Evolutionary conservation across 1,139 yeast species (phyloP).

Genomic region (Meyerozyma guilliermondii): DNA sequence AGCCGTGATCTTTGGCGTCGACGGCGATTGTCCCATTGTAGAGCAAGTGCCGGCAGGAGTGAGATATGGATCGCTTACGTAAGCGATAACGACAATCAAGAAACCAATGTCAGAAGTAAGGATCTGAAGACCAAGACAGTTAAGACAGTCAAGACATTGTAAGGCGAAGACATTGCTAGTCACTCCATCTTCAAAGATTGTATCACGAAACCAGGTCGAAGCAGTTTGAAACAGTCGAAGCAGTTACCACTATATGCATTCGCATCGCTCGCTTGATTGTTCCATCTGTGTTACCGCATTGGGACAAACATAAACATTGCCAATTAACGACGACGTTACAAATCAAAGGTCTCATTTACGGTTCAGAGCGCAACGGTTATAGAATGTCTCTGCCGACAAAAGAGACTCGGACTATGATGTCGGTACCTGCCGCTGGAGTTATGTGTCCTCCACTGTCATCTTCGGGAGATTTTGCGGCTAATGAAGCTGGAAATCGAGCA

Average conservation of each 20-base stretch:
- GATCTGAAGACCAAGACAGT: too few species aligned
- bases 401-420: neutral
- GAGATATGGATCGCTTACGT: too few species aligned
- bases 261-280: too few species aligned
- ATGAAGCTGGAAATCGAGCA: neutral
- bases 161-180: too few species aligned
- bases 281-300: neutral
- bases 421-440: neutral
- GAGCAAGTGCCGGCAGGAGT: too few species aligned
- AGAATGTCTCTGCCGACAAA: neutral
- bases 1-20: slow-evolving; percentile 59
- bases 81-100: too few species aligned
- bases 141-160: too few species aligned
- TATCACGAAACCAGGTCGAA: too few species aligned
- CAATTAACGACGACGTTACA: slow-evolving; percentile 2
- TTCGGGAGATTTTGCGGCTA: neutral
- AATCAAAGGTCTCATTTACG: neutral
- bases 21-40: slow-evolving; percentile 41
- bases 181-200: too few species aligned
- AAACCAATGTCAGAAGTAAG: too few species aligned
- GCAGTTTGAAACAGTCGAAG: too few species aligned
- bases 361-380: neutral
- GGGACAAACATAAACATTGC: slow-evolving; percentile 1
- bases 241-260: too few species aligned
- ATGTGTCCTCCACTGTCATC: neutral